Percentiles rank a stretch among this genome's conserved stretches.
phyloP scores from a whole-genome alignment of 108 stramenopile species.

The Skeletonema costatum region DNA sequence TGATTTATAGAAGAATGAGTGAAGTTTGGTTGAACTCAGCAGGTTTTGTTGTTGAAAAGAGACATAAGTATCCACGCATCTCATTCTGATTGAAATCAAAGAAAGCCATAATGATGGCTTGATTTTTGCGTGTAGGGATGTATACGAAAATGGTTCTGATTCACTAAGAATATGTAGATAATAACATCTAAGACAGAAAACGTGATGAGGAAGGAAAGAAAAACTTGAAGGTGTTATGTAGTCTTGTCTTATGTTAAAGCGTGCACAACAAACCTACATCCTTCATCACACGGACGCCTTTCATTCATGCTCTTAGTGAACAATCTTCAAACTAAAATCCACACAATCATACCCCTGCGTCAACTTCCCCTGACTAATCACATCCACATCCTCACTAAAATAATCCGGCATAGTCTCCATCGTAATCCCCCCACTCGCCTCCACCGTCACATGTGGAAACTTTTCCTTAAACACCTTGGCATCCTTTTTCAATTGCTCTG shows the following conservation, averaged over 20 bases:
- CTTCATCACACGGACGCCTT: not conserved
- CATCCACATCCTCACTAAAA: conserved; percentile 90
- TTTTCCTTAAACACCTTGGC: conserved; percentile 83
- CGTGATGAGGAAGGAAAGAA: not conserved
- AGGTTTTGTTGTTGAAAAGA: not conserved
- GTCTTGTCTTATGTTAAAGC: not conserved
- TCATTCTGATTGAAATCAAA: not conserved
- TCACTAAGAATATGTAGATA: not conserved
- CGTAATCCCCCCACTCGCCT: conserved; percentile 98
- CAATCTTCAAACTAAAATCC: conserved; percentile 95
- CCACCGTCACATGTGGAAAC: conserved; percentile 91
- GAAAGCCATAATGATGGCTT: not conserved
- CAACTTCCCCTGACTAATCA: conserved; percentile 94
- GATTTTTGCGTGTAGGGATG: not conserved
- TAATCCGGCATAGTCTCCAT: conserved; percentile 88
- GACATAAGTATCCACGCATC: not conserved
- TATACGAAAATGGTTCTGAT: not conserved
- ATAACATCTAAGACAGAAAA: not conserved
- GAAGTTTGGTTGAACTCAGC: not conserved
- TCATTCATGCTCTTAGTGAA: conserved; percentile 20
- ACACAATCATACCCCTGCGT: conserved; percentile 98
- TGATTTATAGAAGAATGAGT: not conserved
- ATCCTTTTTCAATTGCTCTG: conserved; percentile 72
- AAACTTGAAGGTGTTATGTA: not conserved
- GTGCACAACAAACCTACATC: not conserved